Evolutionary conservation across 2,329 filamentous ascomycete genomes (phyloP).

Genomic region (Aschersonia sp.): DNA sequence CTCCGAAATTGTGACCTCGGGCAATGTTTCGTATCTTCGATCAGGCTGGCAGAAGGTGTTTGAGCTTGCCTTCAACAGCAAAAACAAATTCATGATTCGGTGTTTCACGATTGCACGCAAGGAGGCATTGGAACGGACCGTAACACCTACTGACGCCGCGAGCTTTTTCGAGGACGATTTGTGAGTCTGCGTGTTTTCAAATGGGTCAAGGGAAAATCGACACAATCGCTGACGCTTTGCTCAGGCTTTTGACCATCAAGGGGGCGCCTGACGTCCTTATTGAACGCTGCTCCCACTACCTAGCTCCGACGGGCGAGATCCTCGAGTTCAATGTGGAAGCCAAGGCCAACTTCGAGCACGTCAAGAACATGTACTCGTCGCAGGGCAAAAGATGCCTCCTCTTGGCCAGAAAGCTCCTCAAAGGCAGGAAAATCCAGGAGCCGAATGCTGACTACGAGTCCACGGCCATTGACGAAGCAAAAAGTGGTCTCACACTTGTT

Average conservation of each 20-base stretch:
- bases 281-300: constrained; percentile 42
- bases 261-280: constrained; percentile 65
- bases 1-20: constrained; percentile 41
- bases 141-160: constrained; percentile 19
- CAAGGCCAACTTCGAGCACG: constrained; percentile 32
- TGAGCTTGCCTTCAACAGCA: constrained; percentile 64
- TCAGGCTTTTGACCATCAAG: constrained; percentile 56
- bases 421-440: constrained; percentile 19
- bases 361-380: constrained; percentile 56
- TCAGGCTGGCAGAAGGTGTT: constrained; percentile 51
- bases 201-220: not conserved
- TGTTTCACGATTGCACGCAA: constrained; percentile 33
- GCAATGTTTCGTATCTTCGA: constrained; percentile 43
- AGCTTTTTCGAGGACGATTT: constrained; percentile 21
- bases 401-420: constrained; percentile 45
- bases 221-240: not conserved
- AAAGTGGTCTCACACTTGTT: constrained; percentile 48
- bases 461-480: constrained; percentile 38
- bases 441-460: constrained; percentile 31
- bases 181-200: constrained; percentile 11
- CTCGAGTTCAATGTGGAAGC: constrained; percentile 31
- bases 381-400: constrained; percentile 55
- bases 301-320: constrained; percentile 39
- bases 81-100: constrained; percentile 71
- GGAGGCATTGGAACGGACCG: constrained; percentile 17